Base-by-base conservation (phyloP, 345 rosid species). In the Brassica carinata region DNA sequence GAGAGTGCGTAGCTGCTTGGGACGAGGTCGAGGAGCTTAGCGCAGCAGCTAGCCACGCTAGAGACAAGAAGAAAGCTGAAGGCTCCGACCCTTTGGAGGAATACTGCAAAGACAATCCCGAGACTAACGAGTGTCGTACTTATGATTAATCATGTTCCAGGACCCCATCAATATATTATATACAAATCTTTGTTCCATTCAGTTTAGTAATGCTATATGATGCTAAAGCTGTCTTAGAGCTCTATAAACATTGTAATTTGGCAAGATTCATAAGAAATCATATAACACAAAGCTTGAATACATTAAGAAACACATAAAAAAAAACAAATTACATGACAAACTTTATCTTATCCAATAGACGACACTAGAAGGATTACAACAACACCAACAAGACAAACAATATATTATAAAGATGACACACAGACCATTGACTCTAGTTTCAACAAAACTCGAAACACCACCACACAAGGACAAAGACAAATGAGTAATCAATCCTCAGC, bases 1-100 rank as follows among this genome's bases (percentile, higher is more conserved):
- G 96, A 18, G 98, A 93, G 81, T 96, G 98, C 72, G 94, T 85
- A 63, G 98, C 99, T 15, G 97, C 98, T 19, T 96, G 98, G 99
- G 99, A 93, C 72, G 98, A 93, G 73, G 98, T 93, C 64, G 98
- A 96, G 80, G 99, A 96, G 90, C 91, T 96, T 73, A 96, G 98
- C 77, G 98, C 99, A 0, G 99, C 97, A 2, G 98, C 93, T 3
- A 92, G 99, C 87, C 98, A 96, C 84, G 94, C 94, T 1, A 83
- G 93, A 76, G 99, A 90, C 85, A 90, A 79, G 94, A 77, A 86
- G 86, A 96, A 93, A 81, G 88, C 80, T 13, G 82, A 84, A 76
- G 87, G 77, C 7, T 79, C 81, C 0, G 99, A 96, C 71, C 94
- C 98, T 23, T 75, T 96, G 85, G 99, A 96, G 86, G 78, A 74